Base-by-base conservation (phyloP, 2,329 filamentous ascomycete species). In the Coniella vitis region DNA sequence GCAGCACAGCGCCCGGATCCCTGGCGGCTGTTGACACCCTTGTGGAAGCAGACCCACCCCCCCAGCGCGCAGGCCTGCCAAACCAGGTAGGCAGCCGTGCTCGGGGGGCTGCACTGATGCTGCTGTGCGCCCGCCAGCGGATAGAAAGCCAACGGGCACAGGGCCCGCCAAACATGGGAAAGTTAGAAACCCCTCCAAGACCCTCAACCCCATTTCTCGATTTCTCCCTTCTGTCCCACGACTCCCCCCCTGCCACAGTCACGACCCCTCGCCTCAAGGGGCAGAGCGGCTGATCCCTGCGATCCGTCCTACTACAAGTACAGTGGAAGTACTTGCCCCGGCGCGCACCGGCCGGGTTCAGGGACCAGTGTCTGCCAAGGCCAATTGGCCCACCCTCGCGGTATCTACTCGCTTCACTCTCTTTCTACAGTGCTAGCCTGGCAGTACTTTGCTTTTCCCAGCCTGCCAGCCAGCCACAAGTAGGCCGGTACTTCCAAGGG, bases 101-200 rank as follows among this genome's bases (percentile, higher is more conserved):
- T 16, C 8, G 7, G 40, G 40, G 40, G 40, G 17, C 40, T 42
- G 40, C 4, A 1, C 4, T 5, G 16, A 42, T 32, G 4, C 29
- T 3, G 8, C 29, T 8, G n/a, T 42, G 29, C 14, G 40, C 19
- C 13, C 17, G 17, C n/a, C 9, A 10, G 12, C 16, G 25, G n/a
- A n/a, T n/a, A n/a, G n/a, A 42, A 29, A 32, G 40, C 40, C 40
- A n/a, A 29, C 40, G 40, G 14, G 29, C 19, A 32, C 16, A 12
- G 20, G 40, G 22, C 22, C n/a, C 40, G 25, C 40, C 40, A 13
- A 42, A 19, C 40, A 42, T 42, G 40, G 40, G 40, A 42, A 42
- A 42, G 40, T 42, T 42, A 16, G 3, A 3, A 32, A 34, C 14
- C 29, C 16, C 40, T 34, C 10, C 40, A 12, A 13, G 40, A 16